A percentile compares a stretch with the other conserved stretches of the same genome.
phyloP scores from a whole-genome alignment of 2,329 filamentous ascomycete genomes.

The Diaporthe sp. region DNA sequence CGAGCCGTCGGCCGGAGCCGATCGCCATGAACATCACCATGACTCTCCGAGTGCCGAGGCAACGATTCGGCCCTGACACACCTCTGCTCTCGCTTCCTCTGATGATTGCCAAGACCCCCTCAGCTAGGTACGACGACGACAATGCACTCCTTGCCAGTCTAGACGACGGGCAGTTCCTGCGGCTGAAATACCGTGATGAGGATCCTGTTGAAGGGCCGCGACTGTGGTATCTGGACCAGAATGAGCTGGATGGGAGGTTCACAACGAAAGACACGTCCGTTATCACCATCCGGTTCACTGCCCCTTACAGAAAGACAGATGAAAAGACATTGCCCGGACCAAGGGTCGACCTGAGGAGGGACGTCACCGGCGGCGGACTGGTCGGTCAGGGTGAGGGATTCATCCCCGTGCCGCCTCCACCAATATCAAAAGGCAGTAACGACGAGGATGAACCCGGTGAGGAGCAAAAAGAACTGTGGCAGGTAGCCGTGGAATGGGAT shows the following conservation, averaged over 20 bases:
- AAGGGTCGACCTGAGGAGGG: conserved; percentile 33
- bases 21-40: conserved; percentile 30
- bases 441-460: neutral
- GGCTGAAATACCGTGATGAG: conserved; percentile 5
- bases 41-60: neutral
- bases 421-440: neutral
- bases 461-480: conserved; percentile 2
- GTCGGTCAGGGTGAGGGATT: conserved; percentile 29
- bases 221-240: conserved; percentile 22
- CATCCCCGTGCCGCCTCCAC: conserved; percentile 25
- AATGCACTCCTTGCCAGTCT: conserved; percentile 5
- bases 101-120: conserved; percentile 15
- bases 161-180: neutral
- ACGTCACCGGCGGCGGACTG: conserved; percentile 26
- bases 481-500: conserved; percentile 33
- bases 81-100: conserved; percentile 31
- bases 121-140: conserved; percentile 26
- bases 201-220: conserved; percentile 27
- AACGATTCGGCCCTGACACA: neutral
- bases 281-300: conserved; percentile 24
- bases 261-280: neutral
- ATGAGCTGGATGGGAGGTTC: neutral
- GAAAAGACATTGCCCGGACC: conserved; percentile 31
- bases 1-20: neutral
- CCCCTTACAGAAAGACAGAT: conserved; percentile 30